Evolutionary conservation across 352 stramenopile genomes (phyloP).

Genomic region (Pythium dissimile): DNA sequence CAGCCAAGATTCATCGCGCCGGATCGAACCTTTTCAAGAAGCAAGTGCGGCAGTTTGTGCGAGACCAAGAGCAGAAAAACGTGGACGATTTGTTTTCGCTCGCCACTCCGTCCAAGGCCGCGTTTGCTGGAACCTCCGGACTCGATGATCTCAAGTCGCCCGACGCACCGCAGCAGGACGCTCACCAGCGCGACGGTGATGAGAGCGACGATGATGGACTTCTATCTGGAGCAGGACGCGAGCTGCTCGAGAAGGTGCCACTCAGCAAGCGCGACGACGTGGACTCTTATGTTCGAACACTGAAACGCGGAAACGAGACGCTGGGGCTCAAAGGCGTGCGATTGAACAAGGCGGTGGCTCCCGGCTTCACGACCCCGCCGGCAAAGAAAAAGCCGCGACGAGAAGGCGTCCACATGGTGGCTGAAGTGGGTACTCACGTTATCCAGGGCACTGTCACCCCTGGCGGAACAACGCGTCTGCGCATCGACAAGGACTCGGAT

Average conservation of each 20-base stretch:
- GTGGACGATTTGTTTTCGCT: conserved; percentile 64
- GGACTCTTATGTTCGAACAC: conserved; percentile 66
- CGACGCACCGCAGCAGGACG: conserved; percentile 7
- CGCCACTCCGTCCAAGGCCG: conserved; percentile 41
- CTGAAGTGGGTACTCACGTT: conserved; percentile 38
- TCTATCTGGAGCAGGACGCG: conserved; percentile 23
- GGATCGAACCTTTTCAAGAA: conserved; percentile 83
- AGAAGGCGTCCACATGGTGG: conserved; percentile 36
- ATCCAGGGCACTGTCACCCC: conserved; percentile 61
- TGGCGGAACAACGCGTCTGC: conserved; percentile 56
- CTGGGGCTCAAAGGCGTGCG: conserved; percentile 18
- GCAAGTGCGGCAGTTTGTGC: conserved; percentile 75
- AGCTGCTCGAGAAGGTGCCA: conserved; percentile 51
- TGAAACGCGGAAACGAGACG: conserved; percentile 49
- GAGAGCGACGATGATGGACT: conserved; percentile 39
- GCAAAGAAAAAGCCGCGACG: conserved; percentile 30
- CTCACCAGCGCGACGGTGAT: conserved; percentile 12
- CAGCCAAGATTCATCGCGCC: conserved; percentile 56
- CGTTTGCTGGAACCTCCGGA: conserved; percentile 25
- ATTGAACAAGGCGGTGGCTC: conserved; percentile 20
- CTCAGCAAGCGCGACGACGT: conserved; percentile 64
- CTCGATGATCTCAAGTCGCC: conserved; percentile 60
- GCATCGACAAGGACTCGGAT: conserved; percentile 43
- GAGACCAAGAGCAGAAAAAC: conserved; percentile 75
- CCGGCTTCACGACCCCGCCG: conserved; percentile 4